Evolutionary conservation across 1,284 basidiomycete species (phyloP).

Genomic region (Ceratobasidium papillatum): DNA sequence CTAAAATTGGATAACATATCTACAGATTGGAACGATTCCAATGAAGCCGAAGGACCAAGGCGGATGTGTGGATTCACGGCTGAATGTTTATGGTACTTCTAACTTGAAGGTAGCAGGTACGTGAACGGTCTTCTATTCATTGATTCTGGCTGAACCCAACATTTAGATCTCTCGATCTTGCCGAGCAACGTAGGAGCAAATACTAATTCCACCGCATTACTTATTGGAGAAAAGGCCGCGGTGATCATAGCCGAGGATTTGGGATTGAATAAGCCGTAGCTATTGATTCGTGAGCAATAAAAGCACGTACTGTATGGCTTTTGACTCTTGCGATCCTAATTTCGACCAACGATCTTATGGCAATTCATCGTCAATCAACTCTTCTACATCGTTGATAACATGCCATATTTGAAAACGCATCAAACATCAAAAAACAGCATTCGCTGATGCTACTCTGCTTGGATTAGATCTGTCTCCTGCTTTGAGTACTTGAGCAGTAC

Average conservation of each 20-base stretch:
- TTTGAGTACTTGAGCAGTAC: too few species aligned
- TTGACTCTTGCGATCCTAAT: too few species aligned
- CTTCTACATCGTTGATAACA: too few species aligned
- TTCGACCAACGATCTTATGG: too few species aligned
- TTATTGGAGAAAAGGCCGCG: slow-evolving; percentile 33
- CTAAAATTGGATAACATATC: background rate
- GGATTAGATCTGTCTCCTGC: too few species aligned
- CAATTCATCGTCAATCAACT: too few species aligned
- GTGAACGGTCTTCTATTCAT: background rate
- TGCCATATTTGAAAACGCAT: too few species aligned
- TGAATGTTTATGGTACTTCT: slow-evolving; percentile 70
- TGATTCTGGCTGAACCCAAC: background rate
- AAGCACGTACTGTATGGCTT: too few species aligned
- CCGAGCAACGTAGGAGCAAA: slow-evolving; percentile 8
- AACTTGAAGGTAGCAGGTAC: slow-evolving; percentile 65
- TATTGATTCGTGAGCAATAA: too few species aligned
- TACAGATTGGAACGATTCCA: slow-evolving; percentile 68
- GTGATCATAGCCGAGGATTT: slow-evolving; percentile 9
- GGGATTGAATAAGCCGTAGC: background rate
- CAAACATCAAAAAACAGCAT: too few species aligned
- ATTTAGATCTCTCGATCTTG: slow-evolving; percentile 15
- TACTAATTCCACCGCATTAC: slow-evolving; percentile 17
- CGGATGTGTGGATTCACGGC: slow-evolving; percentile 67
- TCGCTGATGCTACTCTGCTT: too few species aligned
- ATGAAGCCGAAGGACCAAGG: slow-evolving; percentile 67